A percentile compares a stretch with the other conserved stretches of the same genome.
phyloP scores from a whole-genome alignment of 192 early-diverging fungal species.

The Entomortierella parvispora region DNA sequence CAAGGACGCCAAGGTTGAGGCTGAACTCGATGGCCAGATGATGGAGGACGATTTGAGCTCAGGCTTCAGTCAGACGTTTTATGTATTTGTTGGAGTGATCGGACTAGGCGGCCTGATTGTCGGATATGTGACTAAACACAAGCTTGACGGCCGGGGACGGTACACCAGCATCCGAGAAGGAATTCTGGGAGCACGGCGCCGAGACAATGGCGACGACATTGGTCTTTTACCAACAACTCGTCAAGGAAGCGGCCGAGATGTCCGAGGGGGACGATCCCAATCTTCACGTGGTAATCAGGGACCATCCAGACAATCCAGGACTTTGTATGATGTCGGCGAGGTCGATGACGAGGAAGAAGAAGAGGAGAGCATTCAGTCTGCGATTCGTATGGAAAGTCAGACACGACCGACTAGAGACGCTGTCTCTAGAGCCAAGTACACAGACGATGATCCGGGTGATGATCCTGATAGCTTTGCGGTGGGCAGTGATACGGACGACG shows the following conservation, averaged over 20 bases:
- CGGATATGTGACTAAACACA: slow-evolving; percentile 16
- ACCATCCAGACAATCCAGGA: no score
- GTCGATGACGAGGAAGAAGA: no score
- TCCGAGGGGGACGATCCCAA: no score
- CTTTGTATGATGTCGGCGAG: no score
- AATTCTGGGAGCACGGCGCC: not conserved
- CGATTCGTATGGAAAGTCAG: not conserved
- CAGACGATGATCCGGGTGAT: no score
- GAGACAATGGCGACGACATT: slow-evolving; percentile 9
- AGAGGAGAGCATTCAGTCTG: no score
- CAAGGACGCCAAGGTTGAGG: not conserved
- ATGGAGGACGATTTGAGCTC: not conserved
- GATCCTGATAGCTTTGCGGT: not conserved
- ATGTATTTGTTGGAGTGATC: slow-evolving; percentile 18
- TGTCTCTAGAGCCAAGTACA: no score
- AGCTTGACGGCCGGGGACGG: slow-evolving; percentile 15
- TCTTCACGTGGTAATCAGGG: no score
- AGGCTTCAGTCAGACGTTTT: slow-evolving; percentile 6
- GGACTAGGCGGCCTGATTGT: slow-evolving; percentile 12
- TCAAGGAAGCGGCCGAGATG: no score
- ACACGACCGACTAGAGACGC: not conserved
- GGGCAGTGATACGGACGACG: slow-evolving; percentile 17
- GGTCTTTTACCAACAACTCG: slow-evolving; percentile 1
- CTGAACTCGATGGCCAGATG: not conserved
- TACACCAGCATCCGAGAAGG: slow-evolving; percentile 11